Conservation (phyloP, 352 stramenopile species). For the Labyrinthula sp. region DNA sequence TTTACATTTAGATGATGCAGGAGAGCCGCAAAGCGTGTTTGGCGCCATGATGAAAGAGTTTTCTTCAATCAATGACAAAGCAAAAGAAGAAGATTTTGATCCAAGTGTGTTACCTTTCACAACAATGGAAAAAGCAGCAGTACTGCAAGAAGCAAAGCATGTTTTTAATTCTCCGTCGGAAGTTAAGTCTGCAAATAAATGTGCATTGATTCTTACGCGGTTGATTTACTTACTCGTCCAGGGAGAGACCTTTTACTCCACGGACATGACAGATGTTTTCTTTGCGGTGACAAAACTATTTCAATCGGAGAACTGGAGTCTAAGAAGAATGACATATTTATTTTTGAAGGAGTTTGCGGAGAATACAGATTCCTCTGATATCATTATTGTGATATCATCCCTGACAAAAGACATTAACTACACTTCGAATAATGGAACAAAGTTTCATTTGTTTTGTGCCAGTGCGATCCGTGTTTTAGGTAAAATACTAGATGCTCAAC, state of each 20-base stretch:
- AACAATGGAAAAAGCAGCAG: constrained; percentile 74
- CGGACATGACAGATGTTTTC: constrained; percentile 90
- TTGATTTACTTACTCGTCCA: constrained; percentile 90
- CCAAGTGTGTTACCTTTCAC: constrained; percentile 63
- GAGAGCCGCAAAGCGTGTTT: no score
- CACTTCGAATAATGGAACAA: no score
- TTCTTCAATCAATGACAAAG: constrained; percentile 14
- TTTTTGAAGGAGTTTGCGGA: constrained; percentile 96
- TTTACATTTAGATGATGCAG: no score
- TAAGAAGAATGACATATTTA: constrained; percentile 95
- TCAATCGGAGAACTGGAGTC: constrained; percentile 71
- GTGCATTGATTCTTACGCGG: constrained; percentile 95
- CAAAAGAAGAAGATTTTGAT: constrained; percentile 17
- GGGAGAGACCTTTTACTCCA: constrained; percentile 78
- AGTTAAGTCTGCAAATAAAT: constrained; percentile 88
- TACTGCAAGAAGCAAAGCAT: constrained; percentile 81
- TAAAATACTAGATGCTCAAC: constrained; percentile 71
- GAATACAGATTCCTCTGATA: constrained; percentile 63
- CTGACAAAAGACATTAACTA: constrained; percentile 99
- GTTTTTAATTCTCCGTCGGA: constrained; percentile 93
- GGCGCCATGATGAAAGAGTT: constrained; percentile 23
- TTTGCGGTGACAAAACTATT: constrained; percentile 99
- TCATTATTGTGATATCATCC: constrained; percentile 98
- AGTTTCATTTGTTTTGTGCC: constrained; percentile 81
- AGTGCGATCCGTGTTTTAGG: constrained; percentile 95